phyloP scores from a whole-genome alignment of 768 basidiomycete species.

The Tylopilus rubrobrunneus region DNA sequence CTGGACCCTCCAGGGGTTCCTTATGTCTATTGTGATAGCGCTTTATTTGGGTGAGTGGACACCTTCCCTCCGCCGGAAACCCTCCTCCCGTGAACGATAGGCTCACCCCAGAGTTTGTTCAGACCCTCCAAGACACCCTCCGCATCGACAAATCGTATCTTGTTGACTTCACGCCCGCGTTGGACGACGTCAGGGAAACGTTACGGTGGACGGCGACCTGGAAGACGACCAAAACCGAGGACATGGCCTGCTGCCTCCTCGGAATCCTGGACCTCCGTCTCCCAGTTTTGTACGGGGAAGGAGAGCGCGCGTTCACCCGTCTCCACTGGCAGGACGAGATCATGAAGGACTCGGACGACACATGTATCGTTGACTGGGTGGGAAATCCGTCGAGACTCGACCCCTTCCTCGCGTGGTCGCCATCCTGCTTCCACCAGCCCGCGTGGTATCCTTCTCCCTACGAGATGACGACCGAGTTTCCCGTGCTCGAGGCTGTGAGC shows the following conservation, averaged over 20 bases:
- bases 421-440: slow-evolving; percentile 19
- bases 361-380: slow-evolving; percentile 27
- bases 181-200: slow-evolving; percentile 23
- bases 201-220: slow-evolving; percentile 28
- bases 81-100: slow-evolving; percentile 19
- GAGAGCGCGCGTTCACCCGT: slow-evolving; percentile 20
- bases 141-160: slow-evolving; percentile 20
- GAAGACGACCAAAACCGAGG: slow-evolving; percentile 27
- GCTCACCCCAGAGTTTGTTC: slow-evolving; percentile 17
- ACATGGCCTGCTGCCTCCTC: slow-evolving; percentile 29
- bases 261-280: slow-evolving; percentile 25
- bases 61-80: slow-evolving; percentile 7
- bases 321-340: slow-evolving; percentile 29
- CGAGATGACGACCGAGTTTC: not conserved
- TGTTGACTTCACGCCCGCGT: slow-evolving; percentile 22
- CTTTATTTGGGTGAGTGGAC: slow-evolving; percentile 27
- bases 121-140: slow-evolving; percentile 12
- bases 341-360: slow-evolving; percentile 26
- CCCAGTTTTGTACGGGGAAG: slow-evolving; percentile 29
- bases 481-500: slow-evolving; percentile 13
- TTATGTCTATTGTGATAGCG: slow-evolving; percentile 22
- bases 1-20: slow-evolving; percentile 30
- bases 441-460: slow-evolving; percentile 7
- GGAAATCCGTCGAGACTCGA: slow-evolving; percentile 24
- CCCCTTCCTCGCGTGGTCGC: slow-evolving; percentile 23